Evolutionary conservation across 2,329 filamentous ascomycete genomes (phyloP).

Genomic region (Bimuria novae-zelandiae): DNA sequence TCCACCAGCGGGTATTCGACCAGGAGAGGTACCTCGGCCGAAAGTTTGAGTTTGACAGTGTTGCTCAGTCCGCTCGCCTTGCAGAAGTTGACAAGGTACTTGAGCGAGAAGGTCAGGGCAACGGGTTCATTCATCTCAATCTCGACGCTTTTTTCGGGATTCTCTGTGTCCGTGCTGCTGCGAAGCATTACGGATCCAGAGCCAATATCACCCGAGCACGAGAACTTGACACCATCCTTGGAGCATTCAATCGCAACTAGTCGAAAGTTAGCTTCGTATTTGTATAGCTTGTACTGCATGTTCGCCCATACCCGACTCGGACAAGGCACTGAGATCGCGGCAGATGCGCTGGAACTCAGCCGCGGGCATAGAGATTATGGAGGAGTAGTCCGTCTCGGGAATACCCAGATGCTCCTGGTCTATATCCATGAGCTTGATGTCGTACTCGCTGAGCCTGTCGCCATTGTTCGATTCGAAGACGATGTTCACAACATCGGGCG

Average conservation of each 20-base stretch:
- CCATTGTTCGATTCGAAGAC: slow-evolving; percentile 88
- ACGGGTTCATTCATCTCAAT: slow-evolving; percentile 94
- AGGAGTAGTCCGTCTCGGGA: slow-evolving; percentile 97
- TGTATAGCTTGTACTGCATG: slow-evolving; percentile 6
- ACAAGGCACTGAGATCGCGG: slow-evolving; percentile 87
- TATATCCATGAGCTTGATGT: slow-evolving; percentile 99
- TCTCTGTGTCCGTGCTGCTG: slow-evolving; percentile 85
- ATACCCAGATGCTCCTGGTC: slow-evolving; percentile 99
- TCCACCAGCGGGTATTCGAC: slow-evolving; percentile 88
- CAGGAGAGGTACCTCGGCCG: slow-evolving; percentile 91
- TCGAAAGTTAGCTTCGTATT: slow-evolving; percentile 27
- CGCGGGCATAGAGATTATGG: slow-evolving; percentile 86
- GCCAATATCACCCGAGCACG: slow-evolving; percentile 91
- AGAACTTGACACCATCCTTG: slow-evolving; percentile 97
- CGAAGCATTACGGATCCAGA: slow-evolving; percentile 92
- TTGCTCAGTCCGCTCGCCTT: slow-evolving; percentile 86
- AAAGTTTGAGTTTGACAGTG: slow-evolving; percentile 89
- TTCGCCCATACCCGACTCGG: slow-evolving; percentile 79
- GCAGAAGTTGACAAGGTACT: slow-evolving; percentile 99
- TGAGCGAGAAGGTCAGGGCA: slow-evolving; percentile 93
- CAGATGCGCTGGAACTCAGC: slow-evolving; percentile 93
- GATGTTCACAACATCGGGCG: slow-evolving; percentile 92
- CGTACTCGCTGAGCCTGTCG: slow-evolving; percentile 96
- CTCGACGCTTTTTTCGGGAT: slow-evolving; percentile 81
- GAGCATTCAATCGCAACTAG: slow-evolving; percentile 91